Percentiles rank a stretch among this genome's conserved stretches.
Evolutionary conservation across 495 filamentous ascomycete species (phyloP).

Genomic region (Neurospora sp.): DNA sequence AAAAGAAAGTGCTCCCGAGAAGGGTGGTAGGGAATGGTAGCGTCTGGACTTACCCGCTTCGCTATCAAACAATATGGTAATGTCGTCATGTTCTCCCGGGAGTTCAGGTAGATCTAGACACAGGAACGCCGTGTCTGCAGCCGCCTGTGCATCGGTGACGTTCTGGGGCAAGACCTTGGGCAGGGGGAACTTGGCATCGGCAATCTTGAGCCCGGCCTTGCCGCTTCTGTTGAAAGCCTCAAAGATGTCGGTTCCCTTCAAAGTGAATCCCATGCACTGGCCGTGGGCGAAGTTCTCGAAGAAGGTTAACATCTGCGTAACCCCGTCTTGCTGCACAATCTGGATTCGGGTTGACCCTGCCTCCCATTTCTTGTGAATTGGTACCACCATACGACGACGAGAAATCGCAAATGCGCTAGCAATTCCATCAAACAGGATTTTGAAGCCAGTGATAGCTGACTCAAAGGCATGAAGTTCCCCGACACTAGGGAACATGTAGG

Average conservation of each 20-base stretch:
- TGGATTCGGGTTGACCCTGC: constrained; percentile 65
- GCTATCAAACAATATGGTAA: constrained; percentile 70
- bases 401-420: constrained; percentile 69
- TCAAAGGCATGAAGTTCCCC: constrained; percentile 68
- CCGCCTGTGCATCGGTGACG: constrained; percentile 17
- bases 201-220: constrained; percentile 60
- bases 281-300: constrained; percentile 76
- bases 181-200: constrained; percentile 83
- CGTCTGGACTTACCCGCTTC: constrained; percentile 53
- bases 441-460: constrained; percentile 64
- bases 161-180: constrained; percentile 50
- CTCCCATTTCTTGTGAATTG: constrained; percentile 86
- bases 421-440: constrained; percentile 62
- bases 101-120: constrained; percentile 81
- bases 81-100: constrained; percentile 83
- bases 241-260: constrained; percentile 71
- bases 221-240: constrained; percentile 59
- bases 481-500: constrained; percentile 42
- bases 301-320: constrained; percentile 68
- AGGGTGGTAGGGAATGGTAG: background rate
- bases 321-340: constrained; percentile 62
- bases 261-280: constrained; percentile 73
- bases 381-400: constrained; percentile 78
- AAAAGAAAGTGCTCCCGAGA: background rate
- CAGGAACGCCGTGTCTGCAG: constrained; percentile 52